Percentiles rank a stretch among this genome's conserved stretches.
phyloP scores from a whole-genome alignment of 2,329 filamentous ascomycete genomes.

The Claviceps sp. region DNA sequence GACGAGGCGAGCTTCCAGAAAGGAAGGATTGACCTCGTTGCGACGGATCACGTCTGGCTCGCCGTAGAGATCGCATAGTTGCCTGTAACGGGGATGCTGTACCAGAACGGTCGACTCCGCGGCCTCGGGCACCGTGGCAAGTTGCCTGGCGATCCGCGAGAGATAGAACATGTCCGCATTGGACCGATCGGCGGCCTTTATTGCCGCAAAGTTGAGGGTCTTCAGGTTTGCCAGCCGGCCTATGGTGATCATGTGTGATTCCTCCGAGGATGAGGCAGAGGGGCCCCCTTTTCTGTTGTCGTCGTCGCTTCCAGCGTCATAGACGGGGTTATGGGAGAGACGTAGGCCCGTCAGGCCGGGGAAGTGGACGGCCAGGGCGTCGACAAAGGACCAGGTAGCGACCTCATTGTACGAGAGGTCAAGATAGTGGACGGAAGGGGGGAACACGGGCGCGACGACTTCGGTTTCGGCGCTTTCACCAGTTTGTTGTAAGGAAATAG shows the following conservation, averaged over 20 bases:
- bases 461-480: slow-evolving; percentile 20
- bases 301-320: slow-evolving; percentile 37
- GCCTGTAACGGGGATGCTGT: slow-evolving; percentile 57
- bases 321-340: slow-evolving; percentile 77
- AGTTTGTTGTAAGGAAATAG: slow-evolving; percentile 16
- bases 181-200: slow-evolving; percentile 59
- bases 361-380: slow-evolving; percentile 51
- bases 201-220: slow-evolving; percentile 58
- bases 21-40: slow-evolving; percentile 55
- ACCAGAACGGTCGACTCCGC: slow-evolving; percentile 41
- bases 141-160: slow-evolving; percentile 63
- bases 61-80: slow-evolving; percentile 65
- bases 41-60: slow-evolving; percentile 49
- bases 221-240: slow-evolving; percentile 57
- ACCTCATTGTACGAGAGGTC: slow-evolving; percentile 65
- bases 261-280: slow-evolving; percentile 44
- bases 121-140: slow-evolving; percentile 44
- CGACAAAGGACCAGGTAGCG: slow-evolving; percentile 58
- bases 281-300: slow-evolving; percentile 15
- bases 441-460: slow-evolving; percentile 31
- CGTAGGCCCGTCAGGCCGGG: slow-evolving; percentile 64
- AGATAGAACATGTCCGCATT: slow-evolving; percentile 94
- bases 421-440: slow-evolving; percentile 44
- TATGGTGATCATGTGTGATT: slow-evolving; percentile 80
- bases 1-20: slow-evolving; percentile 67